Base-by-base conservation (phyloP, 768 basidiomycete genomes). In the Boletus barrowsii region DNA sequence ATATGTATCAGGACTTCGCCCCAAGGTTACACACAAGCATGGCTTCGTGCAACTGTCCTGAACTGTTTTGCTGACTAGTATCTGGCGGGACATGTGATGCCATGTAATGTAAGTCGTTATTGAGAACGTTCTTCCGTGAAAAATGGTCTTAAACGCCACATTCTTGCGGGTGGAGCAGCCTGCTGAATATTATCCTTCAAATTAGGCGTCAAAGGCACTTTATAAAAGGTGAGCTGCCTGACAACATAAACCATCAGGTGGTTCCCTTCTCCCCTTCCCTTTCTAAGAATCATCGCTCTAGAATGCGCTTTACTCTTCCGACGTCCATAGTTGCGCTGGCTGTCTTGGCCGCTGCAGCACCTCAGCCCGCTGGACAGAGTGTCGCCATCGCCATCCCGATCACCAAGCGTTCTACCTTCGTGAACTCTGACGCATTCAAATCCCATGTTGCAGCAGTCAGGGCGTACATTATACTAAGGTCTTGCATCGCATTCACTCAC, bases 221-320 rank as follows among this genome's bases (percentile, higher is more conserved):
- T 47, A 47, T 40, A 42, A 42, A 47, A 53, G 45, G 30, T 26
- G 32, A 22, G 24, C 40, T n/a, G 17, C 22, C 14, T 14, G 4
- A 46, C 11, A 7, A 32, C 24, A n/a, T 4, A 48, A 3, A 15
- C 17, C 24, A 35, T 30, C 42, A n/a, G 20, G 24, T 10, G 22
- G 5, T 40, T 42, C 33, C 13, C 33, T 14, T 33, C 33, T 14
- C 3, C 33, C 33, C 14, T 10, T 33, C 33, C 10, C 13, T 33
- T 33, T 13, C 2, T 33, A 3, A 22, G 6, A 14, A 1, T 14
- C 33, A 35, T 14, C 14, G 1, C 13, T 35, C 29, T 33, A 39
- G 29, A 26, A 63, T 63, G 62, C 57, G 39, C 30, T 48, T 54
- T 10, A 6, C 40, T 26, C 40, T 57, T 11, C 42, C 49, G 10